Conservation (phyloP, 2,329 filamentous ascomycete species). For the Diaporthe eres region DNA sequence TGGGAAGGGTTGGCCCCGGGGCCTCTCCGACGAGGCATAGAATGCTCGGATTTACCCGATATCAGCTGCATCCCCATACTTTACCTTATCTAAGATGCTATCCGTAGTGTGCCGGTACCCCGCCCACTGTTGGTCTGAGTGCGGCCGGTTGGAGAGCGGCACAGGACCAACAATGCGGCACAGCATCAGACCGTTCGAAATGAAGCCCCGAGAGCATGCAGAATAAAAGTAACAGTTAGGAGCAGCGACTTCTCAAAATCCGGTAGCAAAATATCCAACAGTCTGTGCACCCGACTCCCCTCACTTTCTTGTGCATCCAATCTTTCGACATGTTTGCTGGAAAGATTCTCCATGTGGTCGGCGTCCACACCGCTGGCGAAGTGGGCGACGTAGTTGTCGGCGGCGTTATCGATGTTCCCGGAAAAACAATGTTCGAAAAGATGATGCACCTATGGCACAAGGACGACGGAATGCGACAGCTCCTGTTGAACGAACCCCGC, state of each 20-base stretch:
- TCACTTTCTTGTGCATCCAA: neutral
- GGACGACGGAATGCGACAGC: conserved; percentile 56
- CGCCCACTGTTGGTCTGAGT: too few species aligned
- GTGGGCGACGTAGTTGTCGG: conserved; percentile 64
- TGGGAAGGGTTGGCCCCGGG: too few species aligned
- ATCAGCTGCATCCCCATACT: too few species aligned
- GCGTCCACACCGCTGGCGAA: conserved; percentile 58
- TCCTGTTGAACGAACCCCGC: conserved; percentile 62
- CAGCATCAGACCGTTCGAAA: neutral
- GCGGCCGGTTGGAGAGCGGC: too few species aligned
- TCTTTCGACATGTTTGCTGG: neutral
- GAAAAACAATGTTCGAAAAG: conserved; percentile 64
- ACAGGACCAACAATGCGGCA: too few species aligned
- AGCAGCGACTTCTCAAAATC: neutral
- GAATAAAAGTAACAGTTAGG: neutral
- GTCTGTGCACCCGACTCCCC: neutral
- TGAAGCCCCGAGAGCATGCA: neutral
- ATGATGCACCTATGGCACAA: conserved; percentile 57
- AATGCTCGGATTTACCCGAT: too few species aligned
- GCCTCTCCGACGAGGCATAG: too few species aligned
- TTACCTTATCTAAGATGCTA: too few species aligned
- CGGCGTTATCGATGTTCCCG: conserved; percentile 59
- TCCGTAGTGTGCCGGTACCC: too few species aligned
- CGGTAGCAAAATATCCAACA: neutral
- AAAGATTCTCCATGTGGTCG: conserved; percentile 50